A percentile compares a stretch with the other conserved stretches of the same genome.
Evolutionary conservation across 768 basidiomycete genomes (phyloP).

Genomic region (Phaeotremella skinneri): DNA sequence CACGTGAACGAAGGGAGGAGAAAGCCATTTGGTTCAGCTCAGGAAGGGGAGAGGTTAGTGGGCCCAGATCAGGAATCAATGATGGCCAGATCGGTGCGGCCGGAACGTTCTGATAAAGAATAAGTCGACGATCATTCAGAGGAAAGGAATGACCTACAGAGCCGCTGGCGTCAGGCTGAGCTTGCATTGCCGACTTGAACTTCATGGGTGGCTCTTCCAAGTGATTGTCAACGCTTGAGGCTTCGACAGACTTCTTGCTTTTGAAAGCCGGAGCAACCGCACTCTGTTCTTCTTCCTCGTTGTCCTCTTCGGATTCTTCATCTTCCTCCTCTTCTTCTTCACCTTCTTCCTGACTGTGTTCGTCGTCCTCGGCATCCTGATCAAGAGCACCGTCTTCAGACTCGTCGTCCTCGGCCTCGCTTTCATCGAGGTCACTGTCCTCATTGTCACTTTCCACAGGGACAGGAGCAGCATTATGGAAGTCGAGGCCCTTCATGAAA

Average conservation of each 20-base stretch:
- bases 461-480: constrained; percentile 21
- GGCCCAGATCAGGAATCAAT: constrained; percentile 27
- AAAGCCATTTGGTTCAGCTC: constrained; percentile 36
- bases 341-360: constrained; percentile 39
- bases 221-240: constrained; percentile 28
- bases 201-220: constrained; percentile 10
- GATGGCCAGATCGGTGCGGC: constrained; percentile 28
- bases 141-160: constrained; percentile 14
- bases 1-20: constrained; percentile 39
- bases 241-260: neutral
- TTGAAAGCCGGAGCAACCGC: neutral
- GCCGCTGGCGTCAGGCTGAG: constrained; percentile 18
- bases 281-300: constrained; percentile 15
- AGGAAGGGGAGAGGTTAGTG: constrained; percentile 22
- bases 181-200: constrained; percentile 19
- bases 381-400: constrained; percentile 57
- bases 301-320: constrained; percentile 37
- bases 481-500: constrained; percentile 51
- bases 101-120: constrained; percentile 19
- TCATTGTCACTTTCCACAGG: constrained; percentile 38
- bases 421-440: constrained; percentile 47
- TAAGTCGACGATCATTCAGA: constrained; percentile 5
- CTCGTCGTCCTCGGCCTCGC: constrained; percentile 48
- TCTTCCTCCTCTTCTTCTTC: constrained; percentile 29
- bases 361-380: constrained; percentile 28